phyloP scores from a whole-genome alignment of 495 filamentous ascomycete genomes.

The Saxophila tyrrhenica region DNA sequence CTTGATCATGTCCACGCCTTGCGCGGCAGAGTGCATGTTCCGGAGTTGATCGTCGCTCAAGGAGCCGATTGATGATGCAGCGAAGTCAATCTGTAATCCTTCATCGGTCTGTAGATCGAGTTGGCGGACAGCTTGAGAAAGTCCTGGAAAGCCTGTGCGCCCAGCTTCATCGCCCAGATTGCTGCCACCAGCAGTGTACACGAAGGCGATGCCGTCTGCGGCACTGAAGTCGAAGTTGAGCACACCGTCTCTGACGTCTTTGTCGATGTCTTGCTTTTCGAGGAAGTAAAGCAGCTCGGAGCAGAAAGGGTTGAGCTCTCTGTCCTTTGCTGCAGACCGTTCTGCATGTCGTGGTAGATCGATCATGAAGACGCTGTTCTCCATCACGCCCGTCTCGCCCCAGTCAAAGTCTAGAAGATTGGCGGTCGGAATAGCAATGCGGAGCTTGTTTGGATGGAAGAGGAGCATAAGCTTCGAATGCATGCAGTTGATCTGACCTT shows the following conservation, averaged over 20 bases:
- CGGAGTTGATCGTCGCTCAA: conserved; percentile 56
- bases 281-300: conserved; percentile 63
- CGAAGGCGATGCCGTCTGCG: conserved; percentile 59
- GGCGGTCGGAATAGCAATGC: conserved; percentile 69
- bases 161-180: conserved; percentile 43
- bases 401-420: conserved; percentile 75
- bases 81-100: conserved; percentile 32
- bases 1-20: conserved; percentile 37
- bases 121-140: conserved; percentile 47
- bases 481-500: conserved; percentile 53
- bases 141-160: conserved; percentile 58
- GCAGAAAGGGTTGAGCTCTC: conserved; percentile 49
- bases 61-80: conserved; percentile 67
- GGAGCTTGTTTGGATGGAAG: conserved; percentile 54
- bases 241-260: conserved; percentile 48
- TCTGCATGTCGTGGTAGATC: conserved; percentile 56
- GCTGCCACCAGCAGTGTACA: conserved; percentile 57
- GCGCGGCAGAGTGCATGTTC: conserved; percentile 62
- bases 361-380: conserved; percentile 77
- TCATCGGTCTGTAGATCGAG: conserved; percentile 39
- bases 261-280: conserved; percentile 51
- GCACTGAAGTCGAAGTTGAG: conserved; percentile 62
- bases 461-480: conserved; percentile 84
- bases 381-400: conserved; percentile 69
- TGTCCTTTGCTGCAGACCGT: conserved; percentile 19